Evolutionary conservation across 257 asterid species (phyloP).

Genomic region (Echites panduratus): DNA sequence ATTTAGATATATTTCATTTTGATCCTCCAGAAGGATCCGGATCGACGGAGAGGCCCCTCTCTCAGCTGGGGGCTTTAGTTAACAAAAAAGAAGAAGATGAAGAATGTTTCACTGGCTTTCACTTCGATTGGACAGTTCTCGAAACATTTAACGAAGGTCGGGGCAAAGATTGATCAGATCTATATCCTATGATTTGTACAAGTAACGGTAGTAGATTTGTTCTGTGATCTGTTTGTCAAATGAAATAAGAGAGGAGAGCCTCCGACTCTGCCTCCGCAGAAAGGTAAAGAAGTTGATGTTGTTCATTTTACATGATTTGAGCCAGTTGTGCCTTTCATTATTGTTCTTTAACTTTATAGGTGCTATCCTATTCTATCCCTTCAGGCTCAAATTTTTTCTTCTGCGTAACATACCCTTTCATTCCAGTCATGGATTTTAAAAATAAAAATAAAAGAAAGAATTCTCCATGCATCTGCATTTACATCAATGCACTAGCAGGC

Average conservation of each 20-base stretch:
- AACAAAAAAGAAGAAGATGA: not conserved
- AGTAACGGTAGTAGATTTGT: too few relatives aligned
- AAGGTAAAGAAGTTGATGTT: not conserved
- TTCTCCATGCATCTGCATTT: not conserved
- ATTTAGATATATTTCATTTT: not conserved
- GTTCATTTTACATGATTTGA: not conserved
- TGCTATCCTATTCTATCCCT: not conserved
- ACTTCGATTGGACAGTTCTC: not conserved
- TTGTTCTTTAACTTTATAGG: not conserved
- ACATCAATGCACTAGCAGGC: not conserved
- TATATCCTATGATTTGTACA: not conserved
- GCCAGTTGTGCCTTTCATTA: conserved; percentile 3
- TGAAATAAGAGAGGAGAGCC: not conserved
- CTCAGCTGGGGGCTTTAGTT: too few relatives aligned
- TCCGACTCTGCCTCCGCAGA: too few relatives aligned
- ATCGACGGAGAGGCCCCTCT: too few relatives aligned
- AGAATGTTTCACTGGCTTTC: not conserved
- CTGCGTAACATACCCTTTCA: not conserved
- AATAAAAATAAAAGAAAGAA: too few relatives aligned
- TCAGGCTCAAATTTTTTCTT: not conserved
- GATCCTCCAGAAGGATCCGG: not conserved
- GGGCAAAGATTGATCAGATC: not conserved
- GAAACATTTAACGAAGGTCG: not conserved
- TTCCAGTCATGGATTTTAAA: too few relatives aligned
- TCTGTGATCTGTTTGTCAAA: too few relatives aligned